Evolutionary conservation across 164 flowering plant genomes (phyloP).

Genomic region (Vitis labrusca): DNA sequence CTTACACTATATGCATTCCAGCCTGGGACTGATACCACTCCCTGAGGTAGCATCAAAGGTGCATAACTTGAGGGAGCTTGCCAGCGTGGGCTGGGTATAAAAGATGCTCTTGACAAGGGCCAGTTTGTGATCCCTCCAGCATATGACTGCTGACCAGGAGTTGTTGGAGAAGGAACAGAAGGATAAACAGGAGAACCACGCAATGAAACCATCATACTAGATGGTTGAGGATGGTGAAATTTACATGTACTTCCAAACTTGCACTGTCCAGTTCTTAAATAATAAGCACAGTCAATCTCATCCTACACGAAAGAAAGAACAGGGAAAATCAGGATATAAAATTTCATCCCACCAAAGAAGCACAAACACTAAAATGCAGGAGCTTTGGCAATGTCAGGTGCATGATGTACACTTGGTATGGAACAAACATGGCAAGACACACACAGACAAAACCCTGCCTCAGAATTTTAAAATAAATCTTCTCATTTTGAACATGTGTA

Average conservation of each 20-base stretch:
- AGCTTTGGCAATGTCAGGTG: too few relatives aligned
- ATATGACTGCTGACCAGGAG: constrained; percentile 81
- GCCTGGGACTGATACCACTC: constrained; percentile 79
- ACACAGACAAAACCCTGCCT: too few relatives aligned
- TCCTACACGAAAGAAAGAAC: constrained; percentile 44
- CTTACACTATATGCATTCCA: constrained; percentile 92
- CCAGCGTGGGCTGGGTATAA: constrained; percentile 87
- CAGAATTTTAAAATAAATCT: not conserved
- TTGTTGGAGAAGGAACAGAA: constrained; percentile 68
- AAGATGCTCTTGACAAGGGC: constrained; percentile 79
- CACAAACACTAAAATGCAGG: not conserved
- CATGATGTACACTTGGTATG: not conserved
- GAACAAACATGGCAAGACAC: not conserved
- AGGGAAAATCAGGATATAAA: not conserved
- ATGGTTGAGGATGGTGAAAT: constrained; percentile 95
- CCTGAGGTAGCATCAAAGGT: constrained; percentile 83
- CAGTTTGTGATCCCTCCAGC: constrained; percentile 69
- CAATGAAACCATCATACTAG: constrained; percentile 70
- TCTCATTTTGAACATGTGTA: too few relatives aligned
- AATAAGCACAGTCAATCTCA: constrained; percentile 89
- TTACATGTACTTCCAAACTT: constrained; percentile 93
- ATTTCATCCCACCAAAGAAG: not conserved
- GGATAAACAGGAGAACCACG: constrained; percentile 87
- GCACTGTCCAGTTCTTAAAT: constrained; percentile 94
- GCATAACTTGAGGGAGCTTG: constrained; percentile 88